Base-by-base conservation (phyloP, 257 asterid genomes). In the Euphrasia confusa region DNA sequence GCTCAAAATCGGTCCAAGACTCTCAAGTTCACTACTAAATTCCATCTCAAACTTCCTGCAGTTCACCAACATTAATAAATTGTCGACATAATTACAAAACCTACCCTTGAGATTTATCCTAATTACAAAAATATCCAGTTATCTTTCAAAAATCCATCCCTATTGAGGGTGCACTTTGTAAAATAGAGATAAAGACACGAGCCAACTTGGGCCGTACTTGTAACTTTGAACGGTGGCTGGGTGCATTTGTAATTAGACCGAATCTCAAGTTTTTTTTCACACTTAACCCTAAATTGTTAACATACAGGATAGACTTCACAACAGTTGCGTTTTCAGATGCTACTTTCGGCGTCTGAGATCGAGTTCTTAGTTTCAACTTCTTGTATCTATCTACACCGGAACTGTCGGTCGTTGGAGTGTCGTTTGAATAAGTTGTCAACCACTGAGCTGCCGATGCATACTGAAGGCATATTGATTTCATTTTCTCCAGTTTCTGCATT, bases 1-100 rank as follows among this genome's bases (percentile, higher is more conserved):
- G 87, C 96, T 93, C 77, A 93, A 50, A 58, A 93, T 83, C 4
- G 99, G 99, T 48, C 96, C 99, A 67, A 87, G 75, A 67, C 89
- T 93, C 74, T 71, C 81, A 66, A 89, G 94, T 80, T 89, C 97
- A 53, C 67, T 67, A 0, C 84, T 55, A 66, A 93, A 93, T 64
- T 84, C 95, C 69, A 79, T 81, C 80, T 93, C 97, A 61, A 93
- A 89, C 69, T 89, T 86, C 83, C 97, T 93, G 86, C 75, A 82
- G 8, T 68, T 59, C 57, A 65, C 40, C 9, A 35, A 35, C 40
- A 7, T 1, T 45, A 5, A 13, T 45, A 11, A 45, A 45, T 45
- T 45, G 52, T 4, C 12, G 15, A 12, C 14, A 45, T 58, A 60
- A 11, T 10, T 45, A 63, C 52, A 45, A 10, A 45, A 13, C 2